Evolutionary conservation across 2,329 filamentous ascomycete genomes (phyloP), one percentile per base, ranked within the genome.

Genomic region (Aspergillus pseudotamarii): DNA sequence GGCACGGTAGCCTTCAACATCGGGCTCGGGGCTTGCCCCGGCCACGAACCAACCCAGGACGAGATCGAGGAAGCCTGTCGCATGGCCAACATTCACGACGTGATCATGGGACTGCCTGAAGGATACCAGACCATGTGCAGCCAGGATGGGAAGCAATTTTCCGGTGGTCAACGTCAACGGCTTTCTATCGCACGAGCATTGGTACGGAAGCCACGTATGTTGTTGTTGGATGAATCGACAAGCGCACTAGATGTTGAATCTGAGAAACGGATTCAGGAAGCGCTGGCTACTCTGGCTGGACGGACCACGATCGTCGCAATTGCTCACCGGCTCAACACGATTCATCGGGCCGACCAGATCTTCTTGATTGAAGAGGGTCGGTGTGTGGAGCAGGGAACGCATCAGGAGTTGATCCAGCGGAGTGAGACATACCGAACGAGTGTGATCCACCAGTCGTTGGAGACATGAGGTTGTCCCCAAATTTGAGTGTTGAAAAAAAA

Each of bases 271-370:
- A 75, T 89, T n/a, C 77, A 80, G 60, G 75, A 79, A 48, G 77
- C 74, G 16, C 64, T 80, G 36, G 75, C 71, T 32, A 75, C 72
- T 58, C 71, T 73, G 9, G 72, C 72, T 8, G 69, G 69, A 16
- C 69, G 72, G 14, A 78, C 74, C 14, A 81, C 78, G 12, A 73
- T 79, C 34, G 72, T 81, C 57, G 78, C 78, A 3, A 80, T 80
- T 65, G 76, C 79, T 2, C 79, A 81, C 67, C 74, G 78, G 34
- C 68, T 81, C 57, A 75, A 77, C 58, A 81, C 79, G 16, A 79
- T 80, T 12, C 70, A 73, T 58, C 71, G 72, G 64, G 93, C 94
- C 0, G 91, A 97, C 76, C 94, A 94, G 70, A 97, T 97, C 68
- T 92, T 96, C 26, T 64, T 80, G 26, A 78, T 85, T 26, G 83